Base-by-base conservation (phyloP, 2,329 filamentous ascomycete genomes). In the Metarhizium guizhouense region DNA sequence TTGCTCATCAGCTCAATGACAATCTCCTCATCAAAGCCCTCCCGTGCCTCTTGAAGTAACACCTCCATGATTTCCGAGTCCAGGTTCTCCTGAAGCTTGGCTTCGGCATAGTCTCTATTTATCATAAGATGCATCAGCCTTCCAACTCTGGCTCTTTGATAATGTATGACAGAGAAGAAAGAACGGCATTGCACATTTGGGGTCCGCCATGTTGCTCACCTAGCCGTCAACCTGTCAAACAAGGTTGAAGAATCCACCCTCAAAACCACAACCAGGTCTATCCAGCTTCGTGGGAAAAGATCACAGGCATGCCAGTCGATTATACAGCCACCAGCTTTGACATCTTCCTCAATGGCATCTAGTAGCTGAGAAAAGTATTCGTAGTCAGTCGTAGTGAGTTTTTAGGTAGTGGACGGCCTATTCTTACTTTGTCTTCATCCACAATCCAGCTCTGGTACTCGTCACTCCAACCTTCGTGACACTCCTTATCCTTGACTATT, bases 241-340 rank as follows among this genome's bases (percentile, higher is more conserved):
- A 96, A 80, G 14, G 87, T 76, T 20, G 82, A 83, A 18, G 90
- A 91, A 63, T 94, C 85, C 55, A 88, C 90, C 49, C 94, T 81
- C 60, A 99, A 72, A 55, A 99, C 94, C 5, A 97, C 88, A 1
- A 99, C 92, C 2, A 99, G 81, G 69, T 99, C 94, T 67, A 99
- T 87, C 90, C 92, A 95, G 66, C 87, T 87, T 68, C 88, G 85
- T 2, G 94, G 94, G 67, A 97, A 97, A 25, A 97, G 74, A 65
- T 97, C 94, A 74, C 93, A 97, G 2, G 92, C 93, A 73, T 99
- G 94, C 93, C 94, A 99, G 74, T 99, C 94, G 66, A 99, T 88
- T 63, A 99, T 84, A 70, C 84, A 89, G 20, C 94, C 94, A 56
- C 93, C 93, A 20, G 81, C 74, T 59, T 85, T 81, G 43, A 89